Conservation (phyloP, 1,284 basidiomycete genomes). For the Anthracocystis walkeri region DNA sequence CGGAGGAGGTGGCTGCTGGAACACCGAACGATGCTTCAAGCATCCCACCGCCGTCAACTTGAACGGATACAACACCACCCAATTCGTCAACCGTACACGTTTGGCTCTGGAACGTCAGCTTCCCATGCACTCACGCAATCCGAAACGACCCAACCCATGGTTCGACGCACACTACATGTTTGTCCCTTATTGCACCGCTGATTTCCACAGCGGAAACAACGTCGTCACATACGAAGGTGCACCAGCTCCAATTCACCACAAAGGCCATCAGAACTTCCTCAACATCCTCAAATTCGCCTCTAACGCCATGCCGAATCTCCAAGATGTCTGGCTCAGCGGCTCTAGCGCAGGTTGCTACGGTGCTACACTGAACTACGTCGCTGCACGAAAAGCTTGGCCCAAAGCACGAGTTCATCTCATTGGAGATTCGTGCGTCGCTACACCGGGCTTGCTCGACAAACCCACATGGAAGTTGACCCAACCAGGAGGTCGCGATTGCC, state of each 20-base stretch:
- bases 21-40: constrained; percentile 25
- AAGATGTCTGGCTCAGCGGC: constrained; percentile 27
- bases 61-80: constrained; percentile 25
- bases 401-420: constrained; percentile 24
- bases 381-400: constrained; percentile 24
- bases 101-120: constrained; percentile 13
- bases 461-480: constrained; percentile 35
- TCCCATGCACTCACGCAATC: constrained; percentile 33
- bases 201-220: constrained; percentile 28
- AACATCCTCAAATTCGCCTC: constrained; percentile 20
- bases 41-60: constrained; percentile 19
- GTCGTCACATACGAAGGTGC: constrained; percentile 27
- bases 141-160: constrained; percentile 24
- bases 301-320: constrained; percentile 7
- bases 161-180: constrained; percentile 22
- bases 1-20: constrained; percentile 37
- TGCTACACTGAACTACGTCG: constrained; percentile 27
- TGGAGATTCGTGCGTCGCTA: constrained; percentile 33
- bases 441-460: constrained; percentile 30
- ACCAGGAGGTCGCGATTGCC: constrained; percentile 16
- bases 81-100: constrained; percentile 5
- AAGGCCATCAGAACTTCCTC: constrained; percentile 28
- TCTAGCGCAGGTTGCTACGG: constrained; percentile 43
- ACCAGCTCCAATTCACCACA: constrained; percentile 32
- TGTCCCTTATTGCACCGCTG: constrained; percentile 41